A percentile compares a stretch with the other conserved stretches of the same genome.
Conservation (phyloP, 768 basidiomycete genomes). For the Amanita subjunquillea region DNA sequence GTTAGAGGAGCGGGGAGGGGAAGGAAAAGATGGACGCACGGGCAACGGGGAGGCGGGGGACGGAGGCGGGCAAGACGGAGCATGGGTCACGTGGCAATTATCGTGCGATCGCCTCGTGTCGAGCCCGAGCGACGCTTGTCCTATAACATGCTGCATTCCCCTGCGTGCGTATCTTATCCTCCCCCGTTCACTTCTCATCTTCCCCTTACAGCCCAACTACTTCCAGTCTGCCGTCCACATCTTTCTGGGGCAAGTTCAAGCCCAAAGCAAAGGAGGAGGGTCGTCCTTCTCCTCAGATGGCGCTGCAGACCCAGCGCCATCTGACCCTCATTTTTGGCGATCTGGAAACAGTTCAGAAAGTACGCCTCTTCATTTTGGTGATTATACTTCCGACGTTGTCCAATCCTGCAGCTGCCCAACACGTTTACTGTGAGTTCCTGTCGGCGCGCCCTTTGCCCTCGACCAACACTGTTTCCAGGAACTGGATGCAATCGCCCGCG, state of each 20-base stretch:
- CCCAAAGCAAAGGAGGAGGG: slow-evolving; percentile 61
- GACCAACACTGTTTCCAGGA: slow-evolving; percentile 37
- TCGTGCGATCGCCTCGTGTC: slow-evolving; percentile 49
- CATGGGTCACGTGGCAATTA: slow-evolving; percentile 5
- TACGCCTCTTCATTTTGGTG: slow-evolving; percentile 14
- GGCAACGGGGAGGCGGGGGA: neutral
- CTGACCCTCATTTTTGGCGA: slow-evolving; percentile 77
- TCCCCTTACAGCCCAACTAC: slow-evolving; percentile 48
- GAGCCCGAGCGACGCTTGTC: slow-evolving; percentile 24
- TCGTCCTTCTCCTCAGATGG: slow-evolving; percentile 35
- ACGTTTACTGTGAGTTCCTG: slow-evolving; percentile 47
- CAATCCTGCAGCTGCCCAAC: slow-evolving; percentile 46
- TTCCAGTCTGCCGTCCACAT: slow-evolving; percentile 44
- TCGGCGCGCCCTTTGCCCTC: neutral
- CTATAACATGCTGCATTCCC: slow-evolving; percentile 64
- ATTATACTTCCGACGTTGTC: slow-evolving; percentile 9
- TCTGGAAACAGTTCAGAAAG: slow-evolving; percentile 80
- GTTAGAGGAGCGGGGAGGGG: slow-evolving; percentile 1
- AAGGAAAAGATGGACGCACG: slow-evolving; percentile 25
- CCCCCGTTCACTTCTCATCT: slow-evolving; percentile 19
- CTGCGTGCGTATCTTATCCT: slow-evolving; percentile 45
- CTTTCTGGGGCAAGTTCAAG: slow-evolving; percentile 63
- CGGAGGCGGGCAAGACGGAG: slow-evolving; percentile 1
- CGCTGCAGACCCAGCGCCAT: slow-evolving; percentile 62
- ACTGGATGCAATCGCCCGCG: slow-evolving; percentile 67